These are phyloP conservation scores for Anthracocystis setariae DNA, from an alignment of 1,284 basidiomycete genomes.

Conservation along the genomic window DNA sequence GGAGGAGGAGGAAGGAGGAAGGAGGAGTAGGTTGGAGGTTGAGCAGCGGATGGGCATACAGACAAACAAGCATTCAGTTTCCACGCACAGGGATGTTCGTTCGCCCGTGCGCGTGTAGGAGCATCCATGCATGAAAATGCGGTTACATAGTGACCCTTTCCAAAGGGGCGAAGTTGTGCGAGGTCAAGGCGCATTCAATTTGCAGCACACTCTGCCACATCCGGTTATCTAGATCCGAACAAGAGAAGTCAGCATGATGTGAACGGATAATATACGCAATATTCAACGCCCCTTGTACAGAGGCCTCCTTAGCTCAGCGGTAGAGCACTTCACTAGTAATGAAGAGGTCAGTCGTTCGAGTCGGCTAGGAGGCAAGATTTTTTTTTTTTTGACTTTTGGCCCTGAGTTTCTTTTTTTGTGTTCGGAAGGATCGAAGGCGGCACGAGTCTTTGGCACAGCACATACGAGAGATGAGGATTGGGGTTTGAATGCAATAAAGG, in stretches of 20 bases:
- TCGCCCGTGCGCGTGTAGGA: too few species aligned
- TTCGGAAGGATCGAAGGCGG: too few species aligned
- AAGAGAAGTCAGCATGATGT: not conserved
- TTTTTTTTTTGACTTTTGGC: conserved; percentile 6
- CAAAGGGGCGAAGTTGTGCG: too few species aligned
- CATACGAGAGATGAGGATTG: too few species aligned
- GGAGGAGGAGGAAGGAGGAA: not conserved
- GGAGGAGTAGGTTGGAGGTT: not conserved
- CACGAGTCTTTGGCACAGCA: too few species aligned
- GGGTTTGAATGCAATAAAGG: conserved; percentile 1
- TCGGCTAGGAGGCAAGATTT: conserved; percentile 47
- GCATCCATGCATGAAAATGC: too few species aligned
- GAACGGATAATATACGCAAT: conserved; percentile 10
- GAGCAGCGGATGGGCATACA: not conserved
- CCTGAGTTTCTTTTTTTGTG: not conserved
- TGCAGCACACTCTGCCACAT: too few species aligned
- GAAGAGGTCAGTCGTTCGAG: conserved; percentile 56
- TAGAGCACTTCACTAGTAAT: conserved; percentile 57
- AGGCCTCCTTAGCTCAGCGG: conserved; percentile 57
- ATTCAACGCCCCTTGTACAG: too few species aligned
- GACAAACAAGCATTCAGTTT: not conserved
- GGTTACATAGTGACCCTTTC: too few species aligned
- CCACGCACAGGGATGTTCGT: too few species aligned
- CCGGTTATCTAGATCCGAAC: too few species aligned
- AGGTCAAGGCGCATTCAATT: too few species aligned